Conservation (phyloP, 768 basidiomycete genomes). For the Paxillus rubicundulus region DNA sequence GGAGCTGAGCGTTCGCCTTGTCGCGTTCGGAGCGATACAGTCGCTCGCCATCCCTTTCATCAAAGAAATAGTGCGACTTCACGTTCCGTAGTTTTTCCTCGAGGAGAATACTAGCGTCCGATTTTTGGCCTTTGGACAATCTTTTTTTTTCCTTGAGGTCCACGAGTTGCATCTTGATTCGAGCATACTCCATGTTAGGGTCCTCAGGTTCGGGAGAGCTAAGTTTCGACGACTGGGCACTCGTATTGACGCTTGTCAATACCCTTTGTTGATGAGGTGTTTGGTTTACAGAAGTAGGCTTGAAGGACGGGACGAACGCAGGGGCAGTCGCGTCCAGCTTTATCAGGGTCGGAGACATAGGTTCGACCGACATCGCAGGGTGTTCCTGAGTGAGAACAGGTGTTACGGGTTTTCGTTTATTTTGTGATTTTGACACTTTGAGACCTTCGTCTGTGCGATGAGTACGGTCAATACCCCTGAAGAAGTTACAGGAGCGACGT, state of each 20-base stretch:
- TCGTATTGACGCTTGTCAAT: constrained; percentile 7
- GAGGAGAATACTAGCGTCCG: constrained; percentile 37
- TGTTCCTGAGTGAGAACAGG: background rate
- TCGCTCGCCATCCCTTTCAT: constrained; percentile 61
- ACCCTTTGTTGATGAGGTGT: background rate
- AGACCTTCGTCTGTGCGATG: constrained; percentile 11
- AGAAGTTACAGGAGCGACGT: background rate
- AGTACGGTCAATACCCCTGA: constrained; percentile 1
- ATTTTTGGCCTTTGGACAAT: constrained; percentile 22
- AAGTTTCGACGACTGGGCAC: constrained; percentile 24
- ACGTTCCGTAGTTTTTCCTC: constrained; percentile 45
- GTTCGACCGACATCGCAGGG: background rate
- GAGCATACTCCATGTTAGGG: constrained; percentile 61
- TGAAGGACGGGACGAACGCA: constrained; percentile 35
- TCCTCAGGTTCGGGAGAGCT: constrained; percentile 45
- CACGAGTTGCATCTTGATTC: constrained; percentile 56
- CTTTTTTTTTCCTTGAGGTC: constrained; percentile 39
- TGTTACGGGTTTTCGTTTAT: constrained; percentile 3
- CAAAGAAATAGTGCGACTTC: constrained; percentile 67
- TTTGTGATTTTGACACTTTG: constrained; percentile 7
- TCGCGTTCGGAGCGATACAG: constrained; percentile 53
- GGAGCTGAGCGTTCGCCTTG: constrained; percentile 42
- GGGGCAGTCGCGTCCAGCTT: constrained; percentile 42
- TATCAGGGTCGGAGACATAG: constrained; percentile 8
- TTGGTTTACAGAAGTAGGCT: background rate